Conservation (phyloP, 768 basidiomycete species). For the Tephrocybe sp. region DNA sequence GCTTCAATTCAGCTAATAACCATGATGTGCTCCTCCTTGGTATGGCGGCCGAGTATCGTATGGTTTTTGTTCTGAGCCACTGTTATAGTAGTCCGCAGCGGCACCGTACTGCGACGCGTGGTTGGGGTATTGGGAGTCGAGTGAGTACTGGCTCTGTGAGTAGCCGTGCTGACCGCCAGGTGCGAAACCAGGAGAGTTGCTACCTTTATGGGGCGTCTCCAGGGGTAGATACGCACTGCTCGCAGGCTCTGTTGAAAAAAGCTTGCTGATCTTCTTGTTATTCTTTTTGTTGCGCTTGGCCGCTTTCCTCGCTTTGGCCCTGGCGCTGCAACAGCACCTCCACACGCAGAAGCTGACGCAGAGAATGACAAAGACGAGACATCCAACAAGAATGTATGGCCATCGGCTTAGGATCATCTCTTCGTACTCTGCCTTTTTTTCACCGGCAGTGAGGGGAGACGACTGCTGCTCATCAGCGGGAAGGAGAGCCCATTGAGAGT, state of each 20-base stretch:
- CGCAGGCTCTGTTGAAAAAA: constrained; percentile 24
- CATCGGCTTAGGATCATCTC: constrained; percentile 67
- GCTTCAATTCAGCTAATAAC: background rate
- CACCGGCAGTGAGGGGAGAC: constrained; percentile 62
- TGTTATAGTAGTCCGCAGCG: constrained; percentile 6
- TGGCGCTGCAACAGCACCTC: constrained; percentile 55
- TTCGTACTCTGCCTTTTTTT: constrained; percentile 67
- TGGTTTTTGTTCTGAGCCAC: background rate
- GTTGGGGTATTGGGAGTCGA: background rate
- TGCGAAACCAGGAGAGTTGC: constrained; percentile 7
- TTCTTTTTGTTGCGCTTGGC: constrained; percentile 20
- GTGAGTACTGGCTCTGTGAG: constrained; percentile 16
- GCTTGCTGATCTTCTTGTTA: constrained; percentile 11
- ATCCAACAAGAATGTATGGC: constrained; percentile 71
- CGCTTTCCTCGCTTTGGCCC: constrained; percentile 21
- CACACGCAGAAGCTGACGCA: constrained; percentile 52
- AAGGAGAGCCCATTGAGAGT: constrained; percentile 58
- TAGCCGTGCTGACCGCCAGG: constrained; percentile 8
- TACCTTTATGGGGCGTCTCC: constrained; percentile 14
- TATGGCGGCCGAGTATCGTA: background rate
- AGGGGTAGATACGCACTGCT: constrained; percentile 32
- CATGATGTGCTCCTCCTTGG: background rate
- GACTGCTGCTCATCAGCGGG: constrained; percentile 56
- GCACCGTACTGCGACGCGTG: constrained; percentile 2
- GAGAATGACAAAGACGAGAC: constrained; percentile 49